Base-by-base conservation (phyloP, 805 yeast genomes). In the Candida hispaniensis region DNA sequence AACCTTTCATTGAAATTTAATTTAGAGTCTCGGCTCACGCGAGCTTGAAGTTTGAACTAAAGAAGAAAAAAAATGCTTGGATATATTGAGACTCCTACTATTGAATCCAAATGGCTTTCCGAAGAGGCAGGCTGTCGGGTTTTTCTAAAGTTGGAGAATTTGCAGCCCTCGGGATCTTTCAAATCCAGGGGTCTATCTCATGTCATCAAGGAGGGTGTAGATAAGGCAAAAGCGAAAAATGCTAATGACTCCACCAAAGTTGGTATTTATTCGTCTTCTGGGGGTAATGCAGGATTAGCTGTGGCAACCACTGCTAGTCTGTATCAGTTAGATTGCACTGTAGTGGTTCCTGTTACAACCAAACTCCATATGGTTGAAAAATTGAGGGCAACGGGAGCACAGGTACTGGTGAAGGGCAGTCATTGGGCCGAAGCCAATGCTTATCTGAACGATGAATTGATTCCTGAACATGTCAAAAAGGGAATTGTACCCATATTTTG, bases 221-320 rank as follows among this genome's bases (percentile, higher is more conserved):
- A n/a, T n/a, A n/a, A n/a, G n/a, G 60, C 61, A 1, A 26, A 88
- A 83, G 51, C 86, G 19, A 23, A 21, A 11, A 29, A 23, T 32
- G 40, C 38, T 4, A 16, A 28, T 14, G 42, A 45, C 2, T 25
- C 30, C 10, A 26, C 26, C 14, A 32, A 21, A 14, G 43, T 43
- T 5, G 52, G 50, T 30, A 48, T 85, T 44, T 79, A 81, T 56
- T 93, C 94, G 0, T 83, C 93, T 48, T 82, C 94, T 12, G 97
- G 95, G 4, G 97, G 97, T 22, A 88, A 88, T 55, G 97, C 93
- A 43, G 97, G 97, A 2, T 88, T 85, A 49, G 97, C 97, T 43
- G 94, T 85, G 11, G 96, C 96, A 0, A 81, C 60, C 52, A 79
- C 93, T 11, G 93, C 95, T 3, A 71, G 69, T 39, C 67, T 71